These are phyloP conservation scores for Chaetomium cochliodes DNA, from an alignment of 495 filamentous ascomycete genomes.

Conservation along the genomic window DNA sequence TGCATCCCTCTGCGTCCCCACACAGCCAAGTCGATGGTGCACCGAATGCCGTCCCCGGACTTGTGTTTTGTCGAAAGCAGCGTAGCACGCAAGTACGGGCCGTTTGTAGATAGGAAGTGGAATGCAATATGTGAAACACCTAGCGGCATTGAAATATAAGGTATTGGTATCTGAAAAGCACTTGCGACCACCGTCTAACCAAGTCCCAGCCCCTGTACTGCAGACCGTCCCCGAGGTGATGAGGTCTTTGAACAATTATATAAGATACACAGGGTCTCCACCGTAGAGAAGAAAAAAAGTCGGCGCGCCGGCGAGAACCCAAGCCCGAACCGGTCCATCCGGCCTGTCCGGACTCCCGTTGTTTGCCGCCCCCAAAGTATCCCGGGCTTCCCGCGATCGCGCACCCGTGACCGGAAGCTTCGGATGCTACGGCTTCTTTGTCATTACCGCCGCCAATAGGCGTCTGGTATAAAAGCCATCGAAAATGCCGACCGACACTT, in stretches of 20 bases:
- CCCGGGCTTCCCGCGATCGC: background rate
- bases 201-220: background rate
- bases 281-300: background rate
- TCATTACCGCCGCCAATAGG: conserved; percentile 2
- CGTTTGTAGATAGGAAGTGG: background rate
- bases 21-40: no score
- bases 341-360: background rate
- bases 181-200: conserved; percentile 5
- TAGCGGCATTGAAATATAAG: background rate
- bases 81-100: background rate
- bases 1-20: no score
- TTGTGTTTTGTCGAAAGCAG: background rate
- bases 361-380: background rate
- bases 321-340: conserved; percentile 1
- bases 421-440: background rate
- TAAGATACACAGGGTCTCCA: background rate
- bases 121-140: background rate
- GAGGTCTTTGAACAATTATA: conserved; percentile 4
- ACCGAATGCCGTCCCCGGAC: background rate
- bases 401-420: conserved; percentile 1
- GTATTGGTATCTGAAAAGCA: conserved; percentile 13
- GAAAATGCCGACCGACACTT: background rate
- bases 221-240: background rate
- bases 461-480: background rate
- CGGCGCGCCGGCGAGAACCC: conserved; percentile 4